These are phyloP conservation scores for Paraphoma sp. DNA, from an alignment of 2,329 filamentous ascomycete genomes.

Conservation along the genomic window DNA sequence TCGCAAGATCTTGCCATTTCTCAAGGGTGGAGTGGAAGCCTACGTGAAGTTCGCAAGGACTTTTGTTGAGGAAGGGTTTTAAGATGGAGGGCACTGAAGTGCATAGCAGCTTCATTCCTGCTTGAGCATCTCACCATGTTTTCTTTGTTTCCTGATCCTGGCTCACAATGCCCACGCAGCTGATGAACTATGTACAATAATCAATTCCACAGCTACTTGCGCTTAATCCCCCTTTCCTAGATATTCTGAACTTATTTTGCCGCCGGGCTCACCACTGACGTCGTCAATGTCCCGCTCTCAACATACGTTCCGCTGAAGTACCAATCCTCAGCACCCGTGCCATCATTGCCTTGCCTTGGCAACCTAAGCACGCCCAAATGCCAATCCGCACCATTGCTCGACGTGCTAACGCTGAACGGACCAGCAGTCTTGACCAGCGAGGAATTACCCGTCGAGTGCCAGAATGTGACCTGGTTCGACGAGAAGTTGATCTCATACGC, in stretches of 20 bases:
- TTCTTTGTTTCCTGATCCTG: neutral
- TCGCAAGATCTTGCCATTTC: neutral
- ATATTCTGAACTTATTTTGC: neutral
- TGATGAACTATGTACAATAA: neutral
- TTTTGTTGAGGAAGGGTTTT: neutral
- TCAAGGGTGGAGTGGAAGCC: neutral
- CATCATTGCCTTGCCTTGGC: constrained; percentile 62
- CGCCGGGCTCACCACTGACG: constrained; percentile 36
- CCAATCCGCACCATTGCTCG: constrained; percentile 74
- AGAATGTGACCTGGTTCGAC: constrained; percentile 68
- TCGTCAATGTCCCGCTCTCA: constrained; percentile 61
- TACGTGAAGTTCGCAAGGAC: neutral
- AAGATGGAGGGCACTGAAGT: neutral
- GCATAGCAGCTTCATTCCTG: neutral
- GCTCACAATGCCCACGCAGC: neutral
- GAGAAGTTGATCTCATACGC: constrained; percentile 76
- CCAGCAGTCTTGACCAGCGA: constrained; percentile 65
- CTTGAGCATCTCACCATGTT: neutral
- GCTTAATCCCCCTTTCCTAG: neutral
- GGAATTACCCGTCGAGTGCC: constrained; percentile 70
- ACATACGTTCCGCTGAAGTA: constrained; percentile 76
- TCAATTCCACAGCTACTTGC: neutral
- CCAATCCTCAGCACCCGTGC: constrained; percentile 66
- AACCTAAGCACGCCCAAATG: constrained; percentile 74
- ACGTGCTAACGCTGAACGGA: constrained; percentile 66